These are phyloP conservation scores for Xylariaceae sp. DNA, from an alignment of 2,329 filamentous ascomycete species.

Conservation along the genomic window DNA sequence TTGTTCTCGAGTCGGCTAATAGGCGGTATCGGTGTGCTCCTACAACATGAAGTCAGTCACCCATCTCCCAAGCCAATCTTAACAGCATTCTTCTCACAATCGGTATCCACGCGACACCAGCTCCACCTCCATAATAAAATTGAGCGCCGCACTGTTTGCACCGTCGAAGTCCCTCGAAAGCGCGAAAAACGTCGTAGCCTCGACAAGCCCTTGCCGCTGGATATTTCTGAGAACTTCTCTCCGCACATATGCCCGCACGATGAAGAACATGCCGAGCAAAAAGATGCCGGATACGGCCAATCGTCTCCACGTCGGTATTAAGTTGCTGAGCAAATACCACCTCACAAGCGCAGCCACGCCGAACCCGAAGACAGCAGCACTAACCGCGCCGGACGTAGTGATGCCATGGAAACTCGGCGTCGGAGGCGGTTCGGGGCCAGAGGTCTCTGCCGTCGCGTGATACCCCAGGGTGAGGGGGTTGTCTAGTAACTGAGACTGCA, in stretches of 20 bases:
- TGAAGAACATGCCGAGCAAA: constrained; percentile 16
- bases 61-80: constrained; percentile 10
- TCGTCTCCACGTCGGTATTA: constrained; percentile 27
- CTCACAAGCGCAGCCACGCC: constrained; percentile 26
- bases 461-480: constrained; percentile 29
- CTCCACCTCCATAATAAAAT: constrained; percentile 35
- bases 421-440: constrained; percentile 15
- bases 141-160: constrained; percentile 32
- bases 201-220: constrained; percentile 27
- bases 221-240: constrained; percentile 30
- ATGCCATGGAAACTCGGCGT: constrained; percentile 26
- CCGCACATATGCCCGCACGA: constrained; percentile 28
- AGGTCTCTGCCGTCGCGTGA: constrained; percentile 20
- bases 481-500: constrained; percentile 32
- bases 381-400: constrained; percentile 28
- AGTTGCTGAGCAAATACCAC: constrained; percentile 27
- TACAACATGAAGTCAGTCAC: constrained; percentile 41
- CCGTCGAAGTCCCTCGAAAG: constrained; percentile 30
- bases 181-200: constrained; percentile 28
- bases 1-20: constrained; percentile 86
- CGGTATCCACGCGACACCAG: constrained; percentile 32
- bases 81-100: constrained; percentile 22
- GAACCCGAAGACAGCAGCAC: constrained; percentile 29
- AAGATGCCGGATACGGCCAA: constrained; percentile 21
- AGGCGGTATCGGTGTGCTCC: constrained; percentile 86